Percentiles rank a stretch among this genome's conserved stretches.
Evolutionary conservation across 129 eudicot species (phyloP).

Genomic region (Scalesia atractyloides): DNA sequence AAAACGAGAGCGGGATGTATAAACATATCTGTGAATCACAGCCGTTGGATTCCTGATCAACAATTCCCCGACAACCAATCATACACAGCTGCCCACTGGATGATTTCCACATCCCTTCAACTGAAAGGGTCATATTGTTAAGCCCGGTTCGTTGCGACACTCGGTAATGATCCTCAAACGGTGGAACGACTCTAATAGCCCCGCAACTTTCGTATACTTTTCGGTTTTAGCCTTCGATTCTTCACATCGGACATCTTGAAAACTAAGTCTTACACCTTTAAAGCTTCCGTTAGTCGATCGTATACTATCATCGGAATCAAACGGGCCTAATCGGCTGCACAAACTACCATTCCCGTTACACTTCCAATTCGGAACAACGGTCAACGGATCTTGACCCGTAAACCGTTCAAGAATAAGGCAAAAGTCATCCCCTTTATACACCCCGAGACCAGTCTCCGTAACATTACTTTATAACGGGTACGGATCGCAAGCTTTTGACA

Average conservation of each 20-base stretch:
- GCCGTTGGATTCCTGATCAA: constrained; percentile 29
- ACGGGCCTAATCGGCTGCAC: constrained; percentile 86
- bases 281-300: constrained; percentile 76
- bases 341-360: constrained; percentile 68
- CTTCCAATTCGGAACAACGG: constrained; percentile 83
- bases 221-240: constrained; percentile 29
- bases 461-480: constrained; percentile 65
- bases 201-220: constrained; percentile 51
- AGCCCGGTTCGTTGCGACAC: constrained; percentile 79
- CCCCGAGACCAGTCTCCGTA: constrained; percentile 38
- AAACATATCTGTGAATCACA: constrained; percentile 85
- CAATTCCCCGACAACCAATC: constrained; percentile 72
- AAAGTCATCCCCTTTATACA: constrained; percentile 75
- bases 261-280: constrained; percentile 57
- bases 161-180: constrained; percentile 53
- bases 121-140: constrained; percentile 75
- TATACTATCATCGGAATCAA: constrained; percentile 46
- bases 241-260: constrained; percentile 81
- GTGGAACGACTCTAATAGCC: constrained; percentile 68
- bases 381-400: constrained; percentile 57
- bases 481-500: constrained; percentile 78
- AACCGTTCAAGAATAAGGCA: constrained; percentile 66
- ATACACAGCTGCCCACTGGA: constrained; percentile 94
- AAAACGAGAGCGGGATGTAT: constrained; percentile 78
- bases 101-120: constrained; percentile 89